A percentile compares a stretch with the other conserved stretches of the same genome.
Evolutionary conservation across 805 yeast species (phyloP).

Genomic region (Wickerhamiella vanderwaltii): DNA sequence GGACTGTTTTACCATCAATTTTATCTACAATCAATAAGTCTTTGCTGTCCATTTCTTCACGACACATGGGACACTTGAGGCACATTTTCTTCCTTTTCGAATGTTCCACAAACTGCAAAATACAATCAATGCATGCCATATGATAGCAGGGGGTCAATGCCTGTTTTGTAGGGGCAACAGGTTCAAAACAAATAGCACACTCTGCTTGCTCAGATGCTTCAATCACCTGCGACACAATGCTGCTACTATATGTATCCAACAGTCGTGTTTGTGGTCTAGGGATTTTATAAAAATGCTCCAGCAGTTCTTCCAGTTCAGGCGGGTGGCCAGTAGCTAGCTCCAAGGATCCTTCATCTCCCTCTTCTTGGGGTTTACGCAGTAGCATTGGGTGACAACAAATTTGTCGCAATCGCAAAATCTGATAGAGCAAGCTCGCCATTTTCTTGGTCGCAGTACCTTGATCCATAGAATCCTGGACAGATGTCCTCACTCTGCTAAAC

Average conservation of each 20-base stretch:
- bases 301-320: constrained; percentile 13
- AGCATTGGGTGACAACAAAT: constrained; percentile 75
- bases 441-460: constrained; percentile 58
- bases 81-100: constrained; percentile 38
- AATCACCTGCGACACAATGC: constrained; percentile 22
- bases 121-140: constrained; percentile 59
- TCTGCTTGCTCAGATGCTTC: constrained; percentile 39
- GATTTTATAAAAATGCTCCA: constrained; percentile 10
- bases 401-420: constrained; percentile 73
- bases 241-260: constrained; percentile 17
- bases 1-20: constrained; percentile 15
- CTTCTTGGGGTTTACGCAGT: constrained; percentile 31
- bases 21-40: constrained; percentile 35
- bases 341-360: constrained; percentile 14
- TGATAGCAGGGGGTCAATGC: constrained; percentile 73
- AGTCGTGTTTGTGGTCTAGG: constrained; percentile 10
- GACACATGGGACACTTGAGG: constrained; percentile 66
- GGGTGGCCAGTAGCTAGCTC: neutral
- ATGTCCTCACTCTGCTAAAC: constrained; percentile 48
- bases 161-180: constrained; percentile 42
- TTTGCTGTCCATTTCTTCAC: constrained; percentile 40
- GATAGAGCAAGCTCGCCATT: constrained; percentile 71
- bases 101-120: constrained; percentile 61
- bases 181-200: constrained; percentile 74
- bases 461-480: constrained; percentile 27